Evolutionary conservation across 1,139 yeast genomes (phyloP).

Genomic region (Hemisphaericaspora xylanilytica): DNA sequence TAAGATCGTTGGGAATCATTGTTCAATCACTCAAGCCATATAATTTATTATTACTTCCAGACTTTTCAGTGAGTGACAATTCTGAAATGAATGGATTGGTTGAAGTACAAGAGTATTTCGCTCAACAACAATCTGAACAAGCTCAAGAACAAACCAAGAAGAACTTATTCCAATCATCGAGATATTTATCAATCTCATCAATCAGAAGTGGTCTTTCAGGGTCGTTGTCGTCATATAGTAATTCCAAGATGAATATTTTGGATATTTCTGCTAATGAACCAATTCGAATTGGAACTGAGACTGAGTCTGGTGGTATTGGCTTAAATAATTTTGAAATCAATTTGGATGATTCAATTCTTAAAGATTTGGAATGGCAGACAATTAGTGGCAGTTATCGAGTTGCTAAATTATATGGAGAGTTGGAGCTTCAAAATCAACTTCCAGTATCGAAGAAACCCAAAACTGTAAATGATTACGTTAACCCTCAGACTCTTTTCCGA

Average conservation of each 20-base stretch:
- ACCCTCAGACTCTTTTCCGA: conserved; percentile 37
- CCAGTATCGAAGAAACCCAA: conserved; percentile 15
- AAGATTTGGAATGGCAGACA: conserved; percentile 75
- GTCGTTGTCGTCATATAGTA: conserved; percentile 17
- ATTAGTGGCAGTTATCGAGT: conserved; percentile 78
- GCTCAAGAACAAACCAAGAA: conserved; percentile 24
- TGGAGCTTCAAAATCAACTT: conserved; percentile 44
- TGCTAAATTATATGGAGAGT: conserved; percentile 77
- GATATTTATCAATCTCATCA: conserved; percentile 33
- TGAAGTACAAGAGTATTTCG: conserved; percentile 29
- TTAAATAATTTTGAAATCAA: conserved; percentile 70
- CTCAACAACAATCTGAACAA: conserved; percentile 33
- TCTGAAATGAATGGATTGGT: conserved; percentile 29
- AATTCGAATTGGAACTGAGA: conserved; percentile 52
- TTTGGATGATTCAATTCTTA: conserved; percentile 66
- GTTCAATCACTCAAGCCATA: conserved; percentile 79
- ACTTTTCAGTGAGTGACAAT: conserved; percentile 29
- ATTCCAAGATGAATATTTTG: conserved; percentile 29
- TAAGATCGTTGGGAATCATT: conserved; percentile 76
- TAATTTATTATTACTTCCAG: conserved; percentile 60
- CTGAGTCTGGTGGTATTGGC: conserved; percentile 28
- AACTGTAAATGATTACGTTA: conserved; percentile 30
- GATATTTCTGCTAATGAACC: conserved; percentile 39
- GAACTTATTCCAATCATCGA: conserved; percentile 23
- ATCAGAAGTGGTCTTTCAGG: conserved; percentile 33